A percentile compares a stretch with the other conserved stretches of the same genome.
Evolutionary conservation across 2,329 filamentous ascomycete genomes (phyloP).

Genomic region (Colletotrichum ledebouriae): DNA sequence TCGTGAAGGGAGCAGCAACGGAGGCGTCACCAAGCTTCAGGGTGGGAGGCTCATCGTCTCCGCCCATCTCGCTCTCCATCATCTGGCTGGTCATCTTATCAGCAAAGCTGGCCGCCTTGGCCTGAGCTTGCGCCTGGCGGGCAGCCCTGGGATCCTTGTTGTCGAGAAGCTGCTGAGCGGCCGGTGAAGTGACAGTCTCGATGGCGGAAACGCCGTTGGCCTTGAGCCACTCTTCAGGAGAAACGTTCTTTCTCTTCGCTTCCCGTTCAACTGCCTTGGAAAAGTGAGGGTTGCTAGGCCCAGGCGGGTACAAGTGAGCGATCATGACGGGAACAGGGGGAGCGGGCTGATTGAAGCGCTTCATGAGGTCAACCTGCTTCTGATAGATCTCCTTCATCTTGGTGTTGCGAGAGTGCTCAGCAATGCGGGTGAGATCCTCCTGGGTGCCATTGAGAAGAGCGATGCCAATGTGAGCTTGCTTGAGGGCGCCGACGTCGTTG

Average conservation of each 20-base stretch:
- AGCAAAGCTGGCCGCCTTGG: slow-evolving; percentile 82
- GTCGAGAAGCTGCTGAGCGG: slow-evolving; percentile 70
- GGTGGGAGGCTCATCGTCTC: slow-evolving; percentile 90
- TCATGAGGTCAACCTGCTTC: slow-evolving; percentile 93
- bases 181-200: slow-evolving; percentile 76
- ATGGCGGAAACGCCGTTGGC: slow-evolving; percentile 66
- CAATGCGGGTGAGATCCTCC: slow-evolving; percentile 91
- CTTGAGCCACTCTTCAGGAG: slow-evolving; percentile 69
- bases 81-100: slow-evolving; percentile 88
- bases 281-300: slow-evolving; percentile 92
- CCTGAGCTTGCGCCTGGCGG: slow-evolving; percentile 74
- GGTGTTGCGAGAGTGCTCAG: slow-evolving; percentile 91
- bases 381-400: slow-evolving; percentile 99
- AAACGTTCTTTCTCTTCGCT: slow-evolving; percentile 81
- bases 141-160: slow-evolving; percentile 65
- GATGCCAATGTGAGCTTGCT: slow-evolving; percentile 97
- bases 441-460: slow-evolving; percentile 94
- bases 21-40: slow-evolving; percentile 98
- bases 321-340: slow-evolving; percentile 95
- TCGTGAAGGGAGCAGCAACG: slow-evolving; percentile 96
- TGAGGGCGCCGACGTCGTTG: slow-evolving; percentile 96
- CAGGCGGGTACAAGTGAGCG: slow-evolving; percentile 93
- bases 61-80: slow-evolving; percentile 90
- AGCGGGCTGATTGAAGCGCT: slow-evolving; percentile 91
- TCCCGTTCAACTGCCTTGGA: slow-evolving; percentile 92